A percentile compares a stretch with the other conserved stretches of the same genome.
phyloP scores from a whole-genome alignment of 495 filamentous ascomycete genomes.

The Parmelia sp. region DNA sequence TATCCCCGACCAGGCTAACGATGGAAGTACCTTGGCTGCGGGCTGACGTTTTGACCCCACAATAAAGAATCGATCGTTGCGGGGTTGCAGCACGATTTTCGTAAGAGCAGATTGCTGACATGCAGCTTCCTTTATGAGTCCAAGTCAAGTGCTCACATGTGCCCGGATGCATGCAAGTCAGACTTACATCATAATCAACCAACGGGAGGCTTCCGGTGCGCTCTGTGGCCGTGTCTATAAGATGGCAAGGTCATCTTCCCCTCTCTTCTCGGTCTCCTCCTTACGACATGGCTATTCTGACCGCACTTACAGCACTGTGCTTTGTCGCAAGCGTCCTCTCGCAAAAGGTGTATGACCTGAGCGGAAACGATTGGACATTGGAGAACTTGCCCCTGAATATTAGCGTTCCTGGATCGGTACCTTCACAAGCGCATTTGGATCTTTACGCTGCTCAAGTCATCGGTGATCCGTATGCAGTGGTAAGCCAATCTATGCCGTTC shows the following conservation, averaged over 20 bases:
- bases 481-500: background rate
- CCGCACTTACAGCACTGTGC: background rate
- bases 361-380: slow-evolving; percentile 50
- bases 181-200: background rate
- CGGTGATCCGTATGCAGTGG: slow-evolving; percentile 45
- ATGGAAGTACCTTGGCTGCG: background rate
- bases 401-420: slow-evolving; percentile 52
- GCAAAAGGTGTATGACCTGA: slow-evolving; percentile 47
- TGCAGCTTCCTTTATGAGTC: background rate
- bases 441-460: slow-evolving; percentile 48
- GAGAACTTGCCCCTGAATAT: slow-evolving; percentile 46
- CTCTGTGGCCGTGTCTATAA: background rate
- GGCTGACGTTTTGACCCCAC: background rate
- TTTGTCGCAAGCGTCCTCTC: slow-evolving; percentile 4
- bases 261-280: background rate
- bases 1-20: background rate
- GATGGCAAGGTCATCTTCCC: background rate
- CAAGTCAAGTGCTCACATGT: background rate
- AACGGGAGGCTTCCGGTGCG: background rate
- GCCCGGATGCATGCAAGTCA: background rate
- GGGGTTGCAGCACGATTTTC: background rate
- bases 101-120: background rate
- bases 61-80: background rate
- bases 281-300: background rate
- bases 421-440: slow-evolving; percentile 60